Base-by-base conservation (phyloP, 192 early-diverging fungal species). In the Coemansia sp. region DNA sequence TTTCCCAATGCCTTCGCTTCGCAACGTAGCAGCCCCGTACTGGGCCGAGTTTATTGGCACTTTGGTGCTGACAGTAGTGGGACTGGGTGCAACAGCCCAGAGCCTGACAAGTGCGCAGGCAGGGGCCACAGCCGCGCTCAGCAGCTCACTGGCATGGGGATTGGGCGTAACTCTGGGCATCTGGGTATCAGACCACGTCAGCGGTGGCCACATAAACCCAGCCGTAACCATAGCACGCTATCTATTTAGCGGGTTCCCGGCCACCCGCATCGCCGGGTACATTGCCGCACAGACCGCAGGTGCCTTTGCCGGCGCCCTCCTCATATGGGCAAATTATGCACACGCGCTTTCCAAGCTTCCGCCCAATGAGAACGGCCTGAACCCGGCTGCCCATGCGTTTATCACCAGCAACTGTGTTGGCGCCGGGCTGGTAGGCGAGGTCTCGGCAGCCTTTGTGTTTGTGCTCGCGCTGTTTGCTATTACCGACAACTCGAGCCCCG, bases 371-470 rank as follows among this genome's bases (percentile, higher is more conserved):
- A 22, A 22, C 3, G 64, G 69, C 8, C 12, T 66, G 55, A 42
- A 72, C 19, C 65, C 66, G 0, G 76, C 82, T 0, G 44, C 71
- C 0, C 44, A 35, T 8, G 72, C 77, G 1, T 83, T 80, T 27
- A 67, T 67, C 18, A 75, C 70, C 0, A 29, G 55, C 19, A 68
- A 63, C 22, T 60, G 42, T 22, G 54, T 63, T 0, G 65, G 71
- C 44, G 18, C 42, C 9, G 74, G 74, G 0, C 8, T 80, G 17
- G 27, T 80, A 15, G 62, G 53, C 9, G 90, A 91, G 68, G 48
- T 84, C 15, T 48, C 87, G 19, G 88, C 82, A 1, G 80, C 87
- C 7, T 78, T 82, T 24, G 56, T 91, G 11, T 68, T 91, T 34
- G 54, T 88, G 26, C 56, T 87, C 0, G 70, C 82, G 3, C 76